phyloP scores from a whole-genome alignment of 768 basidiomycete genomes.

The Phanerochaete sordida region DNA sequence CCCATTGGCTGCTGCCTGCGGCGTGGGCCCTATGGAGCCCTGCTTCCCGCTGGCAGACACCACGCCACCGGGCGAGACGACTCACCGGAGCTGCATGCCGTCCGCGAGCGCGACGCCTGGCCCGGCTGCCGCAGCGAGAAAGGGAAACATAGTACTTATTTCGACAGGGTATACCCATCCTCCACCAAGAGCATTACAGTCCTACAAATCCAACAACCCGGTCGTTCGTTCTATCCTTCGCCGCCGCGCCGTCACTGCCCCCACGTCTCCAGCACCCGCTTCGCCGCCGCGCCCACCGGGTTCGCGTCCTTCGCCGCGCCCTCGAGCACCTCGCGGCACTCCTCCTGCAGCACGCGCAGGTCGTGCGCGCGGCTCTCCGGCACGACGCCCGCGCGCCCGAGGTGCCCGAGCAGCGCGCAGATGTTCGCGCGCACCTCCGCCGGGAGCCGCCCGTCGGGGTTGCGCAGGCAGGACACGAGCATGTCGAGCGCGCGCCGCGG shows the following conservation, averaged over 20 bases:
- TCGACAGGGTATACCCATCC: background rate
- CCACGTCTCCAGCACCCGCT: constrained; percentile 41
- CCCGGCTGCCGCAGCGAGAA: background rate
- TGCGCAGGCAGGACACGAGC: constrained; percentile 59
- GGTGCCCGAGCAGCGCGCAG: constrained; percentile 66
- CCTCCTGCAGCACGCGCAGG: constrained; percentile 46
- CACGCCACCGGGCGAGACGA: too few species aligned
- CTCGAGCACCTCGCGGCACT: constrained; percentile 46
- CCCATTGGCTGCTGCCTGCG: background rate
- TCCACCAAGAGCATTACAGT: background rate
- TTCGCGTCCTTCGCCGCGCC: constrained; percentile 32
- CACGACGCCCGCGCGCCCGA: constrained; percentile 50
- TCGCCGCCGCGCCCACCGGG: constrained; percentile 35
- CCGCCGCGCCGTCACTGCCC: background rate
- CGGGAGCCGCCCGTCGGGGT: constrained; percentile 47
- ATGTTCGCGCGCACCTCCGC: constrained; percentile 75
- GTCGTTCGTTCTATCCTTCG: background rate
- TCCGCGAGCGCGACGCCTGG: too few species aligned
- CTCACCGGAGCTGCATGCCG: too few species aligned
- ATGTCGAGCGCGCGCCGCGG: constrained; percentile 65
- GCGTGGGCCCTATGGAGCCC: too few species aligned
- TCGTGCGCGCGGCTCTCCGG: constrained; percentile 34
- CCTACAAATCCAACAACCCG: background rate
- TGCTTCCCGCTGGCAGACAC: too few species aligned
- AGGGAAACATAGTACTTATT: background rate